phyloP scores from a whole-genome alignment of 2,329 filamentous ascomycete genomes.

The Beauveria caledonica region DNA sequence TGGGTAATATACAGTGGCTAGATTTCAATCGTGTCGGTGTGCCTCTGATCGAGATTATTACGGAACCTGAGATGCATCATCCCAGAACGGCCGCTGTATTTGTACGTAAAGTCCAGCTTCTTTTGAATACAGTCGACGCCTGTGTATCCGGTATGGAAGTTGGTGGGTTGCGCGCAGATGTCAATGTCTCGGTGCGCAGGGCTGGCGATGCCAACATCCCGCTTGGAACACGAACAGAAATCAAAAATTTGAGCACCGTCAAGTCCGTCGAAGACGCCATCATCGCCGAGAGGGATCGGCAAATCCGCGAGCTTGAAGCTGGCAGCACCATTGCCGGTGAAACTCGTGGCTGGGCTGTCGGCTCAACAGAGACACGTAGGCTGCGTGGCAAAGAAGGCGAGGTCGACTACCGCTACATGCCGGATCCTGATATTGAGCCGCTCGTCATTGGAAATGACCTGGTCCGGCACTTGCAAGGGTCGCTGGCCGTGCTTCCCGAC shows the following conservation, averaged over 20 bases:
- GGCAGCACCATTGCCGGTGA: constrained; percentile 74
- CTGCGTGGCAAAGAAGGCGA: constrained; percentile 92
- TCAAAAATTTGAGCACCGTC: constrained; percentile 94
- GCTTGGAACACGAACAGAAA: constrained; percentile 85
- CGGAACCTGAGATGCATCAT: constrained; percentile 77
- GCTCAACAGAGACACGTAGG: constrained; percentile 69
- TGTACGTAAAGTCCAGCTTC: constrained; percentile 78
- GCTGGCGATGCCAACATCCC: constrained; percentile 32
- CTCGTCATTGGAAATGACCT: constrained; percentile 67
- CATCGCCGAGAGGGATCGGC: constrained; percentile 79
- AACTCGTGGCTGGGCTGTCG: constrained; percentile 87
- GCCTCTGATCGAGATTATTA: constrained; percentile 92
- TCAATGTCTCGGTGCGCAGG: constrained; percentile 83
- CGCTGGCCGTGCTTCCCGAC: constrained; percentile 66
- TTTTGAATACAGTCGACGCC: constrained; percentile 72
- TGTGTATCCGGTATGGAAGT: constrained; percentile 90
- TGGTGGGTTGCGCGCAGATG: constrained; percentile 83
- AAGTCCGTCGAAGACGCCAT: constrained; percentile 94
- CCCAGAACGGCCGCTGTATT: constrained; percentile 81
- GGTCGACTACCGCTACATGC: constrained; percentile 98
- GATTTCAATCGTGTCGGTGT: constrained; percentile 92
- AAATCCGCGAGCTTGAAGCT: constrained; percentile 69
- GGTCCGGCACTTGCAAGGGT: constrained; percentile 51
- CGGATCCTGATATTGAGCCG: constrained; percentile 82
- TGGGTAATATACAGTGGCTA: constrained; percentile 65